A percentile compares a stretch with the other conserved stretches of the same genome.
Evolutionary conservation across 1,284 basidiomycete genomes (phyloP).

Genomic region (Microbotryomycetes sp.): DNA sequence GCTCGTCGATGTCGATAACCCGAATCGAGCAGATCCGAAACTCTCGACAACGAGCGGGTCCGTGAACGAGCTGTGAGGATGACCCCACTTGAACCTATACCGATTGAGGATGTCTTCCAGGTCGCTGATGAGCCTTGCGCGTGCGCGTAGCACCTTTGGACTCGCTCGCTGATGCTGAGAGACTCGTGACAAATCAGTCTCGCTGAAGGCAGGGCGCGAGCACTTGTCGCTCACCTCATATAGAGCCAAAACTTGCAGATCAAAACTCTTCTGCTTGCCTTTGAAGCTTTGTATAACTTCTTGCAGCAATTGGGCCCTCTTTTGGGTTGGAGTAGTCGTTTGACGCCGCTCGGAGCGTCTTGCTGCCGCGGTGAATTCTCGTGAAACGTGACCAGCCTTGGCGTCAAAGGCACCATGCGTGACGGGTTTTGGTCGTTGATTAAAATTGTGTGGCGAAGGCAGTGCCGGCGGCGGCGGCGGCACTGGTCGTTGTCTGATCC

Average conservation of each 20-base stretch:
- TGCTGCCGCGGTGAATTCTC: no score
- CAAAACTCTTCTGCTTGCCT: not conserved
- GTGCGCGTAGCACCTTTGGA: constrained; percentile 13
- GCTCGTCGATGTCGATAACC: constrained; percentile 29
- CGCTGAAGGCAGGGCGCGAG: not conserved
- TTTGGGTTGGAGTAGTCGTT: no score
- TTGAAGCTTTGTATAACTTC: not conserved
- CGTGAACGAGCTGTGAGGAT: constrained; percentile 13
- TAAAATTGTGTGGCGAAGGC: no score
- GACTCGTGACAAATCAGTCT: not conserved
- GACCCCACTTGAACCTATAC: constrained; percentile 19
- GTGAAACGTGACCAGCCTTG: no score
- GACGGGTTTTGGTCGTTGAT: no score
- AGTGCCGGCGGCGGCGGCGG: no score
- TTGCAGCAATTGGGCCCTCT: not conserved
- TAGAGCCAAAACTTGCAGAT: not conserved
- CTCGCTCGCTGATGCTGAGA: constrained; percentile 21
- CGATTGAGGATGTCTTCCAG: constrained; percentile 18
- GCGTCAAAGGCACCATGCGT: no score
- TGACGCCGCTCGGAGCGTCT: no score
- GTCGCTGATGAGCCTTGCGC: constrained; percentile 17
- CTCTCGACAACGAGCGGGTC: constrained; percentile 24
- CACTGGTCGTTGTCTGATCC: not conserved
- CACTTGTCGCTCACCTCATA: not conserved
- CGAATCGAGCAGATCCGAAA: constrained; percentile 32